Evolutionary conservation across 129 eudicot species (phyloP), one percentile per base, ranked within the genome.

Genomic region (Gnaphalium uliginosum): DNA sequence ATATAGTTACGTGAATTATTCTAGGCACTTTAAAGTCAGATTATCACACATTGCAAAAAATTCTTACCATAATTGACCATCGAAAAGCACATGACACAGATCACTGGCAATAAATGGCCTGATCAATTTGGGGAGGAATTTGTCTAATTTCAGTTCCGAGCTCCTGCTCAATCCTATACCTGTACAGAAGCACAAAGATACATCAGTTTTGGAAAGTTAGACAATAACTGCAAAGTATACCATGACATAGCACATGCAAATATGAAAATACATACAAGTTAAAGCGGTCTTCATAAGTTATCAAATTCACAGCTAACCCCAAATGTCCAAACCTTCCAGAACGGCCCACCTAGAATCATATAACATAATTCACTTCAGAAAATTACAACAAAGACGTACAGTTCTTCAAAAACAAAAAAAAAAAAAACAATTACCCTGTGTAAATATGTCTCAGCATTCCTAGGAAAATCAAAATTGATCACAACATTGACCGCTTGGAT

Each of bases 401-500:
- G 66, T 51, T 27, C 62, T 46, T 46, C n/a, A 13, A 46, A 46
- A 46, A 2, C 13, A 1, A 13, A 14, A 43, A 13, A 17, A 6
- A 15, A 69, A 54, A 48, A 68, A 60, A 57, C 58, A 68, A 5
- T 64, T 88, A 91, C 97, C 88, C 97, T 84, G 78, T 88, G 97
- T 50, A 88, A 80, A 76, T 91, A 91, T 3, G 95, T 91, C 75
- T 91, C 95, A 5, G 95, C 78, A 18, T 86, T 91, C 75, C 83
- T 86, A 19, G 97, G 97, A 57, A 90, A 88, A 71, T 90, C 96
- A 82, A 87, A 90, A 69, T 90, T 90, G 59, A 87, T 84, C 37
- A 90, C 94, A 59, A 90, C 89, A 73, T 90, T 90, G 68, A 90
- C 96, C 10, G 96, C 93, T 71, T 86, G 96, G 76, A 88, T 82